phyloP scores from a whole-genome alignment of 164 flowering plant species.

The Chloranthus sessilifolius region DNA sequence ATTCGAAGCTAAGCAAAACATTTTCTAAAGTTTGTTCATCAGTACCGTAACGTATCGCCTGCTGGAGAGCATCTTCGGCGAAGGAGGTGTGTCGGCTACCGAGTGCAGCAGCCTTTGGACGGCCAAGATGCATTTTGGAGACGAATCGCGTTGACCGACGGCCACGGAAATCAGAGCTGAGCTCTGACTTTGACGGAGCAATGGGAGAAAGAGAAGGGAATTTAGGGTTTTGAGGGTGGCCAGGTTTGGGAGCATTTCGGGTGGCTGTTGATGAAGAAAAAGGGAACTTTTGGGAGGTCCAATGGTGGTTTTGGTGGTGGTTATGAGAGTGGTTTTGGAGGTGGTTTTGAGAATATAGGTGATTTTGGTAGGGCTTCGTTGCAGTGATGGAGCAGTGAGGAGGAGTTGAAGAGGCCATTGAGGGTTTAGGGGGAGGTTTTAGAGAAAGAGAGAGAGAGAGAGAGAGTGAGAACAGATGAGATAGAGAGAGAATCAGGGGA shows the following conservation, averaged over 20 bases:
- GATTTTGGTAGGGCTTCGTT: conserved; percentile 45
- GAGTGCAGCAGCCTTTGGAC: conserved; percentile 39
- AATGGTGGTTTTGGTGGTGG: conserved; percentile 20
- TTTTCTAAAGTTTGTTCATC: conserved; percentile 24
- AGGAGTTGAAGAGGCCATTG: conserved; percentile 68
- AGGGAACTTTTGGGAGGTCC: conserved; percentile 33
- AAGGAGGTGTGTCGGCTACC: conserved; percentile 45
- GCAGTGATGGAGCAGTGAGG: conserved; percentile 63
- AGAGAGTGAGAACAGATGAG: too few species aligned
- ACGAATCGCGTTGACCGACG: conserved; percentile 86
- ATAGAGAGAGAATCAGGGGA: too few species aligned
- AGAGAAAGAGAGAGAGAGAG: too few species aligned
- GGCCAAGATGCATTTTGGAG: conserved; percentile 75
- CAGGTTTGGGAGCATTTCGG: conserved; percentile 21
- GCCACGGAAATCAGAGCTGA: conserved; percentile 68
- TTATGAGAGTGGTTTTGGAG: conserved; percentile 20
- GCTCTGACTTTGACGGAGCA: conserved; percentile 38
- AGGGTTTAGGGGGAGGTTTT: too few species aligned
- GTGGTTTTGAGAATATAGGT: conserved; percentile 24
- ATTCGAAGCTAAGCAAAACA: conserved; percentile 37
- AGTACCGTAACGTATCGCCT: conserved; percentile 24
- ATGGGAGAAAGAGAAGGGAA: conserved; percentile 11
- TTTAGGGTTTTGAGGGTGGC: conserved; percentile 3
- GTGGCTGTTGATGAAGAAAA: conserved; percentile 20
- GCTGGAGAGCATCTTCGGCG: conserved; percentile 71